Evolutionary conservation across 805 yeast species (phyloP).

Genomic region (Starmerella bombicola): DNA sequence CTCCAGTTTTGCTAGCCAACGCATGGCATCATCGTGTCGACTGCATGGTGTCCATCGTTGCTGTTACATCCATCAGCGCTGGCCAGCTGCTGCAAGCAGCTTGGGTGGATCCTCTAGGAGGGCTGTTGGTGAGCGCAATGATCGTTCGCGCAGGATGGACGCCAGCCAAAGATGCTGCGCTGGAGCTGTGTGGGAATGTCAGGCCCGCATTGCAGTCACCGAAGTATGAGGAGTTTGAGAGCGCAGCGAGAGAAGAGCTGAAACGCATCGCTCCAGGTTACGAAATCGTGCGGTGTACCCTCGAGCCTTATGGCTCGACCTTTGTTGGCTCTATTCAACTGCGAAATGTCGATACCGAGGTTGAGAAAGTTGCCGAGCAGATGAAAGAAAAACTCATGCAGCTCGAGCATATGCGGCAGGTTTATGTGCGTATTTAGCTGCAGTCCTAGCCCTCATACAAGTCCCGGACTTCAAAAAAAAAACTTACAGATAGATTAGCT

Average conservation of each 20-base stretch:
- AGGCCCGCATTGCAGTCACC: slow-evolving; percentile 16
- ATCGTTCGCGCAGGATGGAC: slow-evolving; percentile 75
- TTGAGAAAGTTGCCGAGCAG: slow-evolving; percentile 15
- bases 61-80: slow-evolving; percentile 73
- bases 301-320: slow-evolving; percentile 24
- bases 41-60: slow-evolving; percentile 81
- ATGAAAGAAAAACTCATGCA: slow-evolving; percentile 14
- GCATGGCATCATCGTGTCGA: slow-evolving; percentile 99
- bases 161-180: slow-evolving; percentile 55
- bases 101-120: slow-evolving; percentile 90
- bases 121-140: slow-evolving; percentile 67
- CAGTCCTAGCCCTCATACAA: background rate
- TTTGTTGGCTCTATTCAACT: slow-evolving; percentile 20
- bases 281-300: slow-evolving; percentile 11
- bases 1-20: slow-evolving; percentile 85
- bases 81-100: slow-evolving; percentile 66
- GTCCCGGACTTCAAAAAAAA: too few species aligned
- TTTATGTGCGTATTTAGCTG: slow-evolving; percentile 16
- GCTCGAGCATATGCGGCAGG: slow-evolving; percentile 20
- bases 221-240: slow-evolving; percentile 13
- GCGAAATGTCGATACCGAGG: slow-evolving; percentile 13
- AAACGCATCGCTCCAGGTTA: slow-evolving; percentile 13
- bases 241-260: slow-evolving; percentile 9
- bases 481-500: too few species aligned
- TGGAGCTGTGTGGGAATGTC: slow-evolving; percentile 60